These are phyloP conservation scores for Angomonas ambiguus DNA, from an alignment of 208 protist species.

Conservation along the genomic window DNA sequence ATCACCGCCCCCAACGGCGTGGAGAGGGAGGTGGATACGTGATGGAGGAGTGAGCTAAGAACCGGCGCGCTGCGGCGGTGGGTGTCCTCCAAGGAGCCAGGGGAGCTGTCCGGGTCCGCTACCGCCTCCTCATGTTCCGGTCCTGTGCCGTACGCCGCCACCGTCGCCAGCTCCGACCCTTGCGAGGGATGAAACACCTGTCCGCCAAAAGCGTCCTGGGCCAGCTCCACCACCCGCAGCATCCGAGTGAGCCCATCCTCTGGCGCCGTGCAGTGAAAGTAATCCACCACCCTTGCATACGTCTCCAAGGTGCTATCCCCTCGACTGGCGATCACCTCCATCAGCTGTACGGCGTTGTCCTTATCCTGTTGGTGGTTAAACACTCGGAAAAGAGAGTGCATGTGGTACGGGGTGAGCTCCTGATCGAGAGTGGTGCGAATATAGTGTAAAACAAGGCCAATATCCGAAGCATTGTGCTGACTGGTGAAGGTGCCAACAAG, in stretches of 20 bases:
- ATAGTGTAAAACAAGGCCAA: constrained; percentile 66
- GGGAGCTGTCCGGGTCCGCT: constrained; percentile 11
- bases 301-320: constrained; percentile 54
- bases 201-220: constrained; percentile 50
- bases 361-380: constrained; percentile 72
- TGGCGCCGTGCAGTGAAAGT: constrained; percentile 57
- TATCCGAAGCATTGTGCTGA: constrained; percentile 59
- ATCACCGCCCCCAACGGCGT: constrained; percentile 39
- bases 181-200: constrained; percentile 22
- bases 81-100: neutral
- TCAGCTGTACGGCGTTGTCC: constrained; percentile 66
- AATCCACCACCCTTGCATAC: constrained; percentile 69
- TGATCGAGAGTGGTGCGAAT: constrained; percentile 64
- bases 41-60: constrained; percentile 73
- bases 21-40: constrained; percentile 39
- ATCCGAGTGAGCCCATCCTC: constrained; percentile 43
- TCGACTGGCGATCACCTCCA: constrained; percentile 63
- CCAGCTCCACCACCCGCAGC: constrained; percentile 35
- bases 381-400: constrained; percentile 73
- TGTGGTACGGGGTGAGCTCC: constrained; percentile 57
- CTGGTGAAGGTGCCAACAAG: constrained; percentile 62
- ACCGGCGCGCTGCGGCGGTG: constrained; percentile 29
- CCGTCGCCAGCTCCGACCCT: constrained; percentile 38
- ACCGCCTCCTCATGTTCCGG: constrained; percentile 15
- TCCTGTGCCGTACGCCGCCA: constrained; percentile 26